These are phyloP conservation scores for Umbellularia californica DNA, from an alignment of 164 flowering plant genomes.

Conservation along the genomic window DNA sequence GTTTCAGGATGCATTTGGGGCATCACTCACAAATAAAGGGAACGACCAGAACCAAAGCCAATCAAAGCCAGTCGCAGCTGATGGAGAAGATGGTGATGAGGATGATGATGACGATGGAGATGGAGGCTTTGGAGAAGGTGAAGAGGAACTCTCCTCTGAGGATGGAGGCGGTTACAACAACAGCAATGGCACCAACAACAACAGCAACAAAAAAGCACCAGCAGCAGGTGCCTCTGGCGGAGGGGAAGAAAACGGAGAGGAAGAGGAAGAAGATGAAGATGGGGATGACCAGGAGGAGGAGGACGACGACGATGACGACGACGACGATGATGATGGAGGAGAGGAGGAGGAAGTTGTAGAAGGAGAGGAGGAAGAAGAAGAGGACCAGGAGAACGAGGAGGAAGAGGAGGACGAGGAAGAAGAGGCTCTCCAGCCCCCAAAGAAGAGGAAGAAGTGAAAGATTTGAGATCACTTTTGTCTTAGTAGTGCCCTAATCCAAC, in stretches of 20 bases:
- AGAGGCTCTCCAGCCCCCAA: conserved; percentile 54
- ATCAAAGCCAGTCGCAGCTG: conserved; percentile 28
- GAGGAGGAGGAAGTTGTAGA: conserved; percentile 31
- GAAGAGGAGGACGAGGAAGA: conserved; percentile 43
- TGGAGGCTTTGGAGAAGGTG: conserved; percentile 35
- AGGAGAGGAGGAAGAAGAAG: conserved; percentile 25
- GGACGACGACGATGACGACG: conserved; percentile 8
- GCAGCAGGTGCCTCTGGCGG: conserved; percentile 26
- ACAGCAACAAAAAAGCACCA: conserved; percentile 19
- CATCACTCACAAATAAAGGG: conserved; percentile 14
- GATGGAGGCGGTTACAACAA: conserved; percentile 26
- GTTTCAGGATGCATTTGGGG: conserved; percentile 23
- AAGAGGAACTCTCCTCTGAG: conserved; percentile 29
- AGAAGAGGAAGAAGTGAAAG: conserved; percentile 55
- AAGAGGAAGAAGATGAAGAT: conserved; percentile 9
- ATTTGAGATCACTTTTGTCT: not conserved
- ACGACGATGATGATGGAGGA: conserved; percentile 14
- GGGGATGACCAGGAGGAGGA: conserved; percentile 11
- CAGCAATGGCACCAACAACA: conserved; percentile 12
- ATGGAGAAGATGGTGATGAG: conserved; percentile 20
- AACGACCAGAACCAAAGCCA: conserved; percentile 11
- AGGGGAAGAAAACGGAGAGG: conserved; percentile 20
- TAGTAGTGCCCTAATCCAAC: not conserved
- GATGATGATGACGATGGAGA: conserved; percentile 22
- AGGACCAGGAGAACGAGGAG: conserved; percentile 25